Evolutionary conservation across 805 yeast species (phyloP), one percentile per base, ranked within the genome.

Genomic region (Komagataella pastoris): DNA sequence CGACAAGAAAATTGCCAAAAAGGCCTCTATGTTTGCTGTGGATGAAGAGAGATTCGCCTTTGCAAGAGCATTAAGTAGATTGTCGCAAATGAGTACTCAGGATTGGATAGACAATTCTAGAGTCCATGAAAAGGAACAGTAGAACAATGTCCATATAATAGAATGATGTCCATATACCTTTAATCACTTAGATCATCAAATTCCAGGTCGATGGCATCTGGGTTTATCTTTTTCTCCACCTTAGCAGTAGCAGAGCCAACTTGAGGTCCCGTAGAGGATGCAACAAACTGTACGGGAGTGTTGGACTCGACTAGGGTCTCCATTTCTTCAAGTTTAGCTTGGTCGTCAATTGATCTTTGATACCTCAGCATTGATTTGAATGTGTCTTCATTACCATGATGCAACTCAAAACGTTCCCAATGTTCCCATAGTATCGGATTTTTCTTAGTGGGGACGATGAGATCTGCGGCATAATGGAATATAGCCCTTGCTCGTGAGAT

Each of bases 31-130:
- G 77, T 91, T 93, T 69, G 87, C 86, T 49, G 76, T 93, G 46
- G 98, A 89, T 66, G 99, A 91, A 66, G 99, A 91, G 68, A 79
- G 84, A 65, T 93, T 91, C 70, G 99, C 99, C 18, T 91, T 91
- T 72, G 96, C 97, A 0, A 77, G 99, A 62, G 97, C 98, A 0
- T 72, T 91, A 53, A 83, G 93, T 59, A 80, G 99, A 63, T 73
- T 93, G 57, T 77, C 90, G 47, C 98, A 91, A 58, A 91, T 91
- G 97, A 83, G 95, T 57, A 85, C 96, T 4, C 83, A 82, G 23
- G 95, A 85, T 50, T 91, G 99, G 99, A 82, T 88, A 6, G 88
- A 83, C 49, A 58, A 56, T 48, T 61, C 53, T 17, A 44, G 46
- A 49, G 19, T 5, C 12, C 17, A n/a, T n/a, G 19, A 43, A 44